These are phyloP conservation scores for Yamadazyma diddensiae DNA, from an alignment of 1,139 yeast genomes.

Conservation along the genomic window DNA sequence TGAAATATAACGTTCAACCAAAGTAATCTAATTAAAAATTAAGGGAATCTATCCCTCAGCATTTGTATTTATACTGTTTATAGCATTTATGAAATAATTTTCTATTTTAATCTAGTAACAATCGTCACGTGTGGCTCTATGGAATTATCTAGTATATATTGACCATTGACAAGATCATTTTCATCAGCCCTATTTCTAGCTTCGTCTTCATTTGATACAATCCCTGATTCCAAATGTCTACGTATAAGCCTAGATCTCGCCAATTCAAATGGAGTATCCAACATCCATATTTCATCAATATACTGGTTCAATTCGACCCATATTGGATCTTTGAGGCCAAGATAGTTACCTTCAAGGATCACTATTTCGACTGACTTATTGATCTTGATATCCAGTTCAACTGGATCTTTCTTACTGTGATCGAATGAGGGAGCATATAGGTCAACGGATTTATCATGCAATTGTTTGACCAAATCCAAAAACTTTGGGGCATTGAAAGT, in stretches of 20 bases:
- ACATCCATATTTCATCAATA: constrained; percentile 45
- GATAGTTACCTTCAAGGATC: constrained; percentile 65
- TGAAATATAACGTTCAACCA: constrained; percentile 81
- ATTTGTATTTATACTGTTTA: constrained; percentile 9
- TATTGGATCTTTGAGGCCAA: constrained; percentile 44
- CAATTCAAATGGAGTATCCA: constrained; percentile 40
- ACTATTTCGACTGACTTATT: constrained; percentile 45
- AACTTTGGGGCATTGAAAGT: constrained; percentile 66
- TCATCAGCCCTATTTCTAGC: constrained; percentile 63
- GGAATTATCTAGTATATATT: constrained; percentile 47
- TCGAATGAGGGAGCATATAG: constrained; percentile 69
- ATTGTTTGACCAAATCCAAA: constrained; percentile 21
- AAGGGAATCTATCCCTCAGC: constrained; percentile 3
- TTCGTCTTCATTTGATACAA: constrained; percentile 51
- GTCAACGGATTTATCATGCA: constrained; percentile 19
- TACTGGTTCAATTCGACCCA: constrained; percentile 46
- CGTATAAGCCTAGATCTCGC: constrained; percentile 60
- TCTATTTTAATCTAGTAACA: not conserved
- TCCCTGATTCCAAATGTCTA: constrained; percentile 72
- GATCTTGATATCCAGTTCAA: constrained; percentile 46
- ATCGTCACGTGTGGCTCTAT: constrained; percentile 19
- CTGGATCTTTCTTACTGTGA: constrained; percentile 69
- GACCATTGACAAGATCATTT: constrained; percentile 72
- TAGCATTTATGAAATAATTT: constrained; percentile 8
- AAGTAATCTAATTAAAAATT: constrained; percentile 10